Evolutionary conservation across 2,329 filamentous ascomycete species (phyloP), one percentile per base, ranked within the genome.

Genomic region (Metarhizium sp.): DNA sequence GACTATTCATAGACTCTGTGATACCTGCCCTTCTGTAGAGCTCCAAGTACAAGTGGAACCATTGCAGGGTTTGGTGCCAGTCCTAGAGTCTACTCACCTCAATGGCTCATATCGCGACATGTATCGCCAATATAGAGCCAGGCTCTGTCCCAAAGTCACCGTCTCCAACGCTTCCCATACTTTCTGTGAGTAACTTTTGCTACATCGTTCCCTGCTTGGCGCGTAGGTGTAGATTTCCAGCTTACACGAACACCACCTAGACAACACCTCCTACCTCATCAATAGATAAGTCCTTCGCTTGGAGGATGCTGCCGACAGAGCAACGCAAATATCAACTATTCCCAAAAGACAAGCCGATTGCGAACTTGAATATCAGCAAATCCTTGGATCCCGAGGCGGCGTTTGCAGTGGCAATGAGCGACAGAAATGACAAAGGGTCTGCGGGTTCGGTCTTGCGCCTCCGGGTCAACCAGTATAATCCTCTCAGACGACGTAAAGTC

Each of bases 21-120:
- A 51, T 11, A 29, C 20, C 45, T 48, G 7, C 45, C 45, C 18
- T 10, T 29, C 45, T 50, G 32, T 25, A 18, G 5, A 20, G 11
- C 48, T 34, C 16, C 16, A 18, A 38, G 14, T 38, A 13, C 7
- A 10, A 38, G 14, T 36, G 6, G 32, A 30, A 40, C 25, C 25
- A 53, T 30, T 20, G 46, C 20, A 16, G 6, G 30, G 8, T 30
- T n/a, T 2, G 14, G 25, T 29, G 45, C 25, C 20, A 20, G 42
- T 29, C 30, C 25, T 25, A 25, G 3, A 25, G 25, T 25, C n/a
- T 29, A 25, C 6, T 14, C 43, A 32, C 36, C 47, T 34, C 67
- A 69, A 85, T 85, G 81, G 79, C 80, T 70, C 82, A 85, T 68
- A 84, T 85, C 69, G 79, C 78, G 67, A 78, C 73, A 63, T 83